phyloP scores from a whole-genome alignment of 139 green algal species.

The Microglena sp. region DNA sequence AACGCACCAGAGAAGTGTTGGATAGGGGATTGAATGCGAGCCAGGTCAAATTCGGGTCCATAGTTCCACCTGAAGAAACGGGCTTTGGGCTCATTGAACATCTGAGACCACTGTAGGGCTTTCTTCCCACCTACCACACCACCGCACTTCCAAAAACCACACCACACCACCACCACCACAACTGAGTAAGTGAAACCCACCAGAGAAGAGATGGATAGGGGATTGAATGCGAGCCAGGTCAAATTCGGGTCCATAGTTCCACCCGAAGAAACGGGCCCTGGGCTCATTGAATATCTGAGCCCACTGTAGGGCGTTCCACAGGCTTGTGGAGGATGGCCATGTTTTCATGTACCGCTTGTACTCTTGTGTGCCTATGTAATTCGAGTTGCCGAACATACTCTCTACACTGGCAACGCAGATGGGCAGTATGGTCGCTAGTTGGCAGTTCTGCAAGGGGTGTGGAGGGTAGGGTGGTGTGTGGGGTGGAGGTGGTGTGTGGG shows the following conservation, averaged over 20 bases:
- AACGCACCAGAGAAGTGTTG: too few species aligned
- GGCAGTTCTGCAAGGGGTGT: background rate
- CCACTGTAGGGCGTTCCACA: slow-evolving; percentile 18
- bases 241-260: slow-evolving; percentile 14
- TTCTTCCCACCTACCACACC: too few species aligned
- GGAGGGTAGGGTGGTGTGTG: background rate
- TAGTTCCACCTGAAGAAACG: slow-evolving; percentile 15
- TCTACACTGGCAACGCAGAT: slow-evolving; percentile 11
- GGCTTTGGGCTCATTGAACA: slow-evolving; percentile 24
- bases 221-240: background rate
- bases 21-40: background rate
- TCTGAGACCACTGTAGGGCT: slow-evolving; percentile 5
- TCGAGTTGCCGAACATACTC: background rate
- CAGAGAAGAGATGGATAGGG: too few species aligned
- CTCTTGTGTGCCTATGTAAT: background rate
- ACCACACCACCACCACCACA: too few species aligned
- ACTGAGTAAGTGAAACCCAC: too few species aligned
- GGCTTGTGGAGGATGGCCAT: slow-evolving; percentile 22
- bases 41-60: slow-evolving; percentile 3
- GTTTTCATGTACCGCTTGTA: slow-evolving; percentile 23
- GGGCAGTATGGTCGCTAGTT: slow-evolving; percentile 5
- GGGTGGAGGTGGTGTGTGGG: background rate
- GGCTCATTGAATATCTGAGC: slow-evolving; percentile 6
- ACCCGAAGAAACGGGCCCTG: slow-evolving; percentile 5
- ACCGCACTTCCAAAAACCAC: too few species aligned